Base-by-base conservation (phyloP, 176 grass and related monocot species). In the Alloteropsis semialata region DNA sequence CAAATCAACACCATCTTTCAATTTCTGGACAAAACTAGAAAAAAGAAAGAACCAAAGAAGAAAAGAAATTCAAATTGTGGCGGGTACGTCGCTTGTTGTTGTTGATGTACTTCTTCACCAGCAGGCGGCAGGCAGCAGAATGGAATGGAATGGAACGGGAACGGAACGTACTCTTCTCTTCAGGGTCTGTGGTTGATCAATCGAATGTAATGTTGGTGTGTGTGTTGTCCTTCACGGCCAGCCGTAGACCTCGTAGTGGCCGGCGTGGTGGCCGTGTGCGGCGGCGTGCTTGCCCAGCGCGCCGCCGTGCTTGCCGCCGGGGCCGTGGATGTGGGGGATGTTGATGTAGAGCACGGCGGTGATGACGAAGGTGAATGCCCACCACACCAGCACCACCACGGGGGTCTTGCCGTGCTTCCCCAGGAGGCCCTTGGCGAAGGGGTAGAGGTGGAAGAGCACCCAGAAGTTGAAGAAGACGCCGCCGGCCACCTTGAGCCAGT, bases 401-500 rank as follows among this genome's bases (percentile, higher is more conserved):
- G 96, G 96, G 0, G 90, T 94, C 87, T 88, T 89, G 8, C 92
- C 92, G 71, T 86, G 89, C 84, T 58, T 86, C 10, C 96, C 96
- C 28, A 98, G 92, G 42, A 98, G 38, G 13, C 96, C 96, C 75
- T 98, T 98, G 46, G 92, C 84, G 56, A 98, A 98, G 0, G 96
- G 96, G 77, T 95, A 94, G 53, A 95, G 89, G 86, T 98, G 96
- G 48, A 94, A 92, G 22, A 98, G 76, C 58, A 98, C 96, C 96
- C 96, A 98, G 63, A 98, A 93, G 86, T 94, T 98, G 86, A 98
- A 94, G 86, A 98, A 92, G 28, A 98, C 96, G 12, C 96, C 96
- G 28, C 96, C 90, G 22, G 94, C 67, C 1, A 98, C 86, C 82
- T 88, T 93, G 84, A 92, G 90, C 96, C 96, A 98, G 81, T 98